These are phyloP conservation scores for Mortierella claussenii DNA, from an alignment of 192 early-diverging fungal species.

Conservation along the genomic window DNA sequence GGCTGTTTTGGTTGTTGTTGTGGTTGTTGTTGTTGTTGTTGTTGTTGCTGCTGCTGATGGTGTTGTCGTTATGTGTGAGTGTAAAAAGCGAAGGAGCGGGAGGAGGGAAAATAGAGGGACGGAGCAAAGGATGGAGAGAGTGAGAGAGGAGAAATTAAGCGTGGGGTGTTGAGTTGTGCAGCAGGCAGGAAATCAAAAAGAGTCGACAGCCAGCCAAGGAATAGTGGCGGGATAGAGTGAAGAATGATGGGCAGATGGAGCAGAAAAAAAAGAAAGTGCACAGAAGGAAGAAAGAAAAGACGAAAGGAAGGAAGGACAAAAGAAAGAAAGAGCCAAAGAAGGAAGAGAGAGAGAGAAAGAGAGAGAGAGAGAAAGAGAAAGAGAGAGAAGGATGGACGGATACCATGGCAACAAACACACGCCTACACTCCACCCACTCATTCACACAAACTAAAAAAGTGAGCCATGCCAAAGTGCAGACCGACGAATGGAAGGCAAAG, in stretches of 20 bases:
- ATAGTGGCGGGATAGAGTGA: background rate
- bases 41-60: no score
- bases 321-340: background rate
- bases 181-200: background rate
- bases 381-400: background rate
- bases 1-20: no score
- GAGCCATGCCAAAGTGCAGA: no score
- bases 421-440: no score
- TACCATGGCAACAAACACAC: background rate
- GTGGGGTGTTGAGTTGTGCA: no score
- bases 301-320: background rate
- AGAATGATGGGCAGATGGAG: background rate
- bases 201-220: background rate
- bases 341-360: background rate
- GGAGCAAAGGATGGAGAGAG: background rate
- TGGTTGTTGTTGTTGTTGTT: no score
- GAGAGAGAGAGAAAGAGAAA: background rate
- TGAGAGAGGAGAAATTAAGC: no score
- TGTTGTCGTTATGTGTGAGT: no score
- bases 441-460: no score
- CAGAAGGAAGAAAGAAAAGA: constrained; percentile 4
- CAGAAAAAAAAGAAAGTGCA: background rate
- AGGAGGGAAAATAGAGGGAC: no score
- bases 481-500: no score
- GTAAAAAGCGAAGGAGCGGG: no score